These are phyloP conservation scores for Colletotrichum liaoningense DNA, from an alignment of 2,329 filamentous ascomycete species.

Conservation along the genomic window DNA sequence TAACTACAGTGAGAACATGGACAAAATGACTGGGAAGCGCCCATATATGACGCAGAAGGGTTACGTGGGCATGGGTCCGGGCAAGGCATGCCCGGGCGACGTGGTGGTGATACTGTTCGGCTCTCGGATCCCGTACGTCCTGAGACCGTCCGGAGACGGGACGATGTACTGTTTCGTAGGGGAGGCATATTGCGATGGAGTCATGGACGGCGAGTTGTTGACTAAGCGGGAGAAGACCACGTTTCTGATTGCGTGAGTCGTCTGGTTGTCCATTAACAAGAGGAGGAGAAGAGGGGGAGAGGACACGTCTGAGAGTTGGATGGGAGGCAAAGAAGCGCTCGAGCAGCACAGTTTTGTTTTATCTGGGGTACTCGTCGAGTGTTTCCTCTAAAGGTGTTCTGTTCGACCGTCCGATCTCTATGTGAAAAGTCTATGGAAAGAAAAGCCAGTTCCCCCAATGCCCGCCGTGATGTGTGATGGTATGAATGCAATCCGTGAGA, in stretches of 20 bases:
- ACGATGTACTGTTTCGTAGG: slow-evolving; percentile 26
- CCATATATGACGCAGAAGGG: slow-evolving; percentile 31
- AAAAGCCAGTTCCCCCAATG: background rate
- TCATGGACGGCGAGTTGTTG: slow-evolving; percentile 34
- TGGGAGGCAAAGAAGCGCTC: background rate
- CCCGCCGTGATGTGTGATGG: background rate
- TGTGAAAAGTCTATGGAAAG: slow-evolving; percentile 20
- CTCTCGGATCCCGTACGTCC: slow-evolving; percentile 31
- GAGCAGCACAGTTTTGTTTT: slow-evolving; percentile 15
- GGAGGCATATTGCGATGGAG: slow-evolving; percentile 28
- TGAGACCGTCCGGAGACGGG: slow-evolving; percentile 34
- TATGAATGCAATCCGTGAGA: background rate
- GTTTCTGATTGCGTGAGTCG: slow-evolving; percentile 1
- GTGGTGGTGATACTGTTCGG: slow-evolving; percentile 30
- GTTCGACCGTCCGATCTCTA: slow-evolving; percentile 27
- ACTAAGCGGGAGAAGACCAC: slow-evolving; percentile 10
- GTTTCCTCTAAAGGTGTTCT: slow-evolving; percentile 17
- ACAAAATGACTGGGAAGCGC: slow-evolving; percentile 12
- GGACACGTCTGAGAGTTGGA: slow-evolving; percentile 9
- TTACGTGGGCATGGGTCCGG: slow-evolving; percentile 29
- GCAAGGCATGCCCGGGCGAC: slow-evolving; percentile 21
- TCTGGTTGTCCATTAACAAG: background rate
- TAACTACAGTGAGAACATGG: slow-evolving; percentile 21
- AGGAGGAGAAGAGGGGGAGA: background rate
- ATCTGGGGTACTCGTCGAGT: background rate